Evolutionary conservation across 495 filamentous ascomycete genomes (phyloP), one percentile per base, ranked within the genome.

Genomic region (Tuber umbilicatum): DNA sequence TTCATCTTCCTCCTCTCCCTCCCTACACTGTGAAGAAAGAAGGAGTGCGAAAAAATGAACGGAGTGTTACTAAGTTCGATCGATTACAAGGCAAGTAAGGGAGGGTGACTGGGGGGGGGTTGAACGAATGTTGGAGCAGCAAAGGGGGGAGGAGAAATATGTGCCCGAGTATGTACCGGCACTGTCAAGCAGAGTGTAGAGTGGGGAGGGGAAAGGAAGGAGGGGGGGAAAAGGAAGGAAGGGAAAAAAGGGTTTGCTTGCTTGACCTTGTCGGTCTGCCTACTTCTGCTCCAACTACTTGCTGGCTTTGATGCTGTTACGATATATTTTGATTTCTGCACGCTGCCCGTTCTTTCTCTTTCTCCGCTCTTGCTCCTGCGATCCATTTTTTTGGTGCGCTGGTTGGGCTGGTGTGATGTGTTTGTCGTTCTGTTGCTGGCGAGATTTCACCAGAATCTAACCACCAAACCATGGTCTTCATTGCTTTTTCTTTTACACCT

Each of bases 401-500:
- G 75, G 69, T 78, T 78, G 75, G 77, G 35, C 55, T 71, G 21
- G 68, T 64, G 42, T 79, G 77, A 79, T 79, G 77, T 79, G 77
- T 78, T 79, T 78, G 45, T 68, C 41, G 70, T 69, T 79, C 77
- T 79, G 38, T 74, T 77, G 77, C 72, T 79, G 67, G 73, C 37
- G 41, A 42, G 72, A 41, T 70, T 71, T 47, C 71, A 74, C 27
- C 55, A 64, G 17, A 64, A 64, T 64, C 55, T 64, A 64, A 35
- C 55, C 31, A 64, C 55, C 55, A 64, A 16, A 35, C 27, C 27
- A 35, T 31, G 27, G 27, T 31, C 55, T 16, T 35, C 5, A 64
- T 64, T 64, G 55, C 55, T 64, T 64, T 64, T 55, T 55, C 27
- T 64, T 60, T 16, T 31, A 64, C 12, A 35, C 27, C 0, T 27